phyloP scores from a whole-genome alignment of 2,329 filamentous ascomycete species.

The Cladophialophora carrionii region DNA sequence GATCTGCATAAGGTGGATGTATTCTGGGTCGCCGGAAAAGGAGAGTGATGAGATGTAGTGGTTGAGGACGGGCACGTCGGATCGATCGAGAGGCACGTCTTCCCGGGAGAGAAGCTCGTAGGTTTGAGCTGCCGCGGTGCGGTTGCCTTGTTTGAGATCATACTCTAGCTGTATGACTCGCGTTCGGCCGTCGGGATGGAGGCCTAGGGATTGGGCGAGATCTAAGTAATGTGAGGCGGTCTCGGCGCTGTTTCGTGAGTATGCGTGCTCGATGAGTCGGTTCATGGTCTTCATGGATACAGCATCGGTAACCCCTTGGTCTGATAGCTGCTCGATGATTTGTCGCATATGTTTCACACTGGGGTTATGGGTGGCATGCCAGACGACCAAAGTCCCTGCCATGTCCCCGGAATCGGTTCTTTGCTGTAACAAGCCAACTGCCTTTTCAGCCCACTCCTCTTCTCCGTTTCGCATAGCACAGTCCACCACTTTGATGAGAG shows the following conservation, averaged over 20 bases:
- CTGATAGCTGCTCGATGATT: constrained; percentile 71
- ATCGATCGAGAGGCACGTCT: constrained; percentile 55
- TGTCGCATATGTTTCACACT: constrained; percentile 71
- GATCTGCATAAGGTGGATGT: constrained; percentile 72
- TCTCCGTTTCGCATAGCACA: constrained; percentile 65
- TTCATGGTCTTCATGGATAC: constrained; percentile 78
- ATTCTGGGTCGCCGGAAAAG: constrained; percentile 61
- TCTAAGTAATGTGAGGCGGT: constrained; percentile 73
- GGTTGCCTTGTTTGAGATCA: constrained; percentile 70
- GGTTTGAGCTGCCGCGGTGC: constrained; percentile 62
- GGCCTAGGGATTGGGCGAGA: constrained; percentile 66
- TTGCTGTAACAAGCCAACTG: constrained; percentile 23
- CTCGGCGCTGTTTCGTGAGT: constrained; percentile 69
- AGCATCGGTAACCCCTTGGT: constrained; percentile 49
- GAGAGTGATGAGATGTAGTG: constrained; percentile 72
- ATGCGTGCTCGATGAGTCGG: constrained; percentile 71
- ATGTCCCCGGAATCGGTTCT: constrained; percentile 30
- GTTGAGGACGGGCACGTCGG: constrained; percentile 69
- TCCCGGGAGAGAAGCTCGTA: constrained; percentile 60
- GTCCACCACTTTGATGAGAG: constrained; percentile 61
- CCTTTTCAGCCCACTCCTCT: constrained; percentile 61
- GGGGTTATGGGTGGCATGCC: constrained; percentile 73
- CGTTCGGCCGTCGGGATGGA: constrained; percentile 70
- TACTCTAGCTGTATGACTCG: constrained; percentile 76
- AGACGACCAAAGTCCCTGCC: constrained; percentile 69